Base-by-base conservation (phyloP, 768 basidiomycete species). In the Daedalea quercina region DNA sequence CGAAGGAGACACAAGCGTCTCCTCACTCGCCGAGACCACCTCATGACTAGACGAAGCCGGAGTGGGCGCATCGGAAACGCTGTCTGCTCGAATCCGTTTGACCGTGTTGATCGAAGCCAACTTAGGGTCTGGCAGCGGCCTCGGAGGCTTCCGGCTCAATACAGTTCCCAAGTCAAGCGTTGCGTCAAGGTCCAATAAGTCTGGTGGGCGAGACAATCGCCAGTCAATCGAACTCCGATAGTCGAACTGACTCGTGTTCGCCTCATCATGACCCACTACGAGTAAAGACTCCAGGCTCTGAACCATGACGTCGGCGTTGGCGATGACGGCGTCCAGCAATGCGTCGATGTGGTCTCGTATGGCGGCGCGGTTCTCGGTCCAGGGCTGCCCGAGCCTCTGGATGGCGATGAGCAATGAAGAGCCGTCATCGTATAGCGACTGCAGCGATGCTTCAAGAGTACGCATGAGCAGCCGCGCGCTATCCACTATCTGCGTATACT, bases 191-290 rank as follows among this genome's bases (percentile, higher is more conserved):
- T 64, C 67, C 54, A 69, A 63, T 43, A 33, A 72, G 67, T 47
- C 57, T 41, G 12, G 57, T 64, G 51, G 61, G 47, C 26, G 71
- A 15, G 86, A 88, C 72, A 81, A 78, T 19, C 88, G 76, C 84
- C 85, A 84, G 53, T 87, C 84, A 51, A 89, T 89, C 1, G 87
- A 85, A 3, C 80, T 81, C 51, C 75, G 80, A 67, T 89, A 88
- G 54, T 87, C 84, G 50, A 78, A 81, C 64, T 80, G 79, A 19
- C 82, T 80, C 35, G 84, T 69, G 15, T 84, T 80, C 2, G 80
- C 83, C 67, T 90, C 87, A 50, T 87, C 82, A 52, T 83, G 79
- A 3, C 86, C 87, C 17, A 88, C 65, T 0, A 76, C 68, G 25
- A 87, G 67, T 20, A 90, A 71, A 15, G 72, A 75, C 41, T 89